Conservation (phyloP, 352 stramenopile species). For the Blastocystis sp. region DNA sequence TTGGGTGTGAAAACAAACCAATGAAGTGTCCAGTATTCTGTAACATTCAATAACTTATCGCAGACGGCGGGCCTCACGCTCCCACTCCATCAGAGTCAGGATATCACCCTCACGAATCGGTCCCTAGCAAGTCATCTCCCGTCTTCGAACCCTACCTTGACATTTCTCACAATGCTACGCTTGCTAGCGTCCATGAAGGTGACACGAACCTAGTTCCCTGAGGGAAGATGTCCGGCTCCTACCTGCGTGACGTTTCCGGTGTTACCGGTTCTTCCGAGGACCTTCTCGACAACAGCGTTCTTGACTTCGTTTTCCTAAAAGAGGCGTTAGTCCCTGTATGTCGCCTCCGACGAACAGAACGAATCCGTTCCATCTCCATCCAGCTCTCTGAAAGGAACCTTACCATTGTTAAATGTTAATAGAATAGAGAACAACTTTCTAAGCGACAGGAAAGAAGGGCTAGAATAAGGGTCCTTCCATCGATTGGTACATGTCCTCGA, state of each 20-base stretch:
- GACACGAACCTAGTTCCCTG: conserved; percentile 74
- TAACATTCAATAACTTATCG: conserved; percentile 73
- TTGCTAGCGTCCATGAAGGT: conserved; percentile 97
- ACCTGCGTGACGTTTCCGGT: conserved; percentile 98
- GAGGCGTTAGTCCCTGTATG: neutral
- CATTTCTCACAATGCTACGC: conserved; percentile 97
- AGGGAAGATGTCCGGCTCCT: neutral
- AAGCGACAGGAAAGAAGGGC: neutral
- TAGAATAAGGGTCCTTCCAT: neutral
- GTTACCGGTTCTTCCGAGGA: conserved; percentile 96
- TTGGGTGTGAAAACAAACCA: neutral
- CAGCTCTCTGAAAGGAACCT: neutral
- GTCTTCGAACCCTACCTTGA: conserved; percentile 92
- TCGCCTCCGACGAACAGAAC: neutral
- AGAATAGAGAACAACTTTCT: conserved; percentile 28
- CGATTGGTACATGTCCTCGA: too few relatives aligned
- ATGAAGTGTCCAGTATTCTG: conserved; percentile 39
- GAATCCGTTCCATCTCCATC: neutral
- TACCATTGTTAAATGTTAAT: conserved; percentile 23
- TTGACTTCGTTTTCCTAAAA: conserved; percentile 71
- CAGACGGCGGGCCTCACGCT: conserved; percentile 91
- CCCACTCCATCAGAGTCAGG: conserved; percentile 95
- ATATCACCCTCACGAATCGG: conserved; percentile 76
- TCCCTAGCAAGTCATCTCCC: neutral
- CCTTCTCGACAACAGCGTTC: conserved; percentile 92